phyloP scores from a whole-genome alignment of 306 rosid genomes.

The Glycine soja region DNA sequence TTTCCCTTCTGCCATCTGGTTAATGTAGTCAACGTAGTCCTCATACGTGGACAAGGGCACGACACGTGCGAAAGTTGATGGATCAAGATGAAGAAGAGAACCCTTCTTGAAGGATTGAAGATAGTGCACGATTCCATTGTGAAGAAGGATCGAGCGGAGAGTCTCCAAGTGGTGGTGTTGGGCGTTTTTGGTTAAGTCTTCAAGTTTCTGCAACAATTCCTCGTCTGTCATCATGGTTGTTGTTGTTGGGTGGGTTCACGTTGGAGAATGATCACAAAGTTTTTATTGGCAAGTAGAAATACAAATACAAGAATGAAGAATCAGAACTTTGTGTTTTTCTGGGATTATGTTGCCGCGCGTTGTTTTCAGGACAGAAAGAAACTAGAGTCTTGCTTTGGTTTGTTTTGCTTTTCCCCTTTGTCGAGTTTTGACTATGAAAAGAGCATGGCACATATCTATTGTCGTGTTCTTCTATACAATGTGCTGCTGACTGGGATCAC shows the following conservation, averaged over 20 bases:
- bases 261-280: neutral
- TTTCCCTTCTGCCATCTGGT: constrained; percentile 51
- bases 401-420: neutral
- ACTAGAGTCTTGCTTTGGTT: neutral
- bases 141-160: constrained; percentile 58
- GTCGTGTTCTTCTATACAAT: neutral
- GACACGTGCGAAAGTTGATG: constrained; percentile 48
- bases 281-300: neutral
- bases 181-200: constrained; percentile 56
- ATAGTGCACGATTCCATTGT: constrained; percentile 52
- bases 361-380: neutral
- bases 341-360: neutral
- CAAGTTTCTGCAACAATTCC: constrained; percentile 53
- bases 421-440: neutral
- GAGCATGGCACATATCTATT: neutral
- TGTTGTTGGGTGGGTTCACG: neutral
- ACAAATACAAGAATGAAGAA: neutral
- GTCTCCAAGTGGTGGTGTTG: constrained; percentile 53
- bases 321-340: neutral
- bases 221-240: constrained; percentile 50
- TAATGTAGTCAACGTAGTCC: constrained; percentile 59
- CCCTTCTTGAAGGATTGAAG: constrained; percentile 46
- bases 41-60: constrained; percentile 65
- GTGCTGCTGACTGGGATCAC: neutral
- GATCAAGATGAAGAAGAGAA: constrained; percentile 10